phyloP scores from a whole-genome alignment of 2,329 filamentous ascomycete species.

The Talaromyces sp. region DNA sequence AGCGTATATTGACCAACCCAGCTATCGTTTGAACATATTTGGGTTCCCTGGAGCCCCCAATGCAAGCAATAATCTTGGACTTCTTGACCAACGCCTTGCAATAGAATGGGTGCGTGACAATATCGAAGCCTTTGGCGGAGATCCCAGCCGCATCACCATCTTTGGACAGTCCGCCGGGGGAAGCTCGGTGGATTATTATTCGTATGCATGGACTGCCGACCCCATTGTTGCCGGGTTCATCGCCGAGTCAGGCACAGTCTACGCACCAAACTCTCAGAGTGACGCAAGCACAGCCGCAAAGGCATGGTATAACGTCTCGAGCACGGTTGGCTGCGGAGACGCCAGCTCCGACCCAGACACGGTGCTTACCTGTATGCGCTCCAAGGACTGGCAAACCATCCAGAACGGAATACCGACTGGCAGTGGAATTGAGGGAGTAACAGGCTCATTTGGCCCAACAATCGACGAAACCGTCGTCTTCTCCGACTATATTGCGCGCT shows the following conservation, averaged over 20 bases:
- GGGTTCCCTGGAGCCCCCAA: slow-evolving; percentile 4
- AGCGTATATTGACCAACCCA: background rate
- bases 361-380: slow-evolving; percentile 5
- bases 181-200: slow-evolving; percentile 1
- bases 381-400: slow-evolving; percentile 1
- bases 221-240: slow-evolving; percentile 7
- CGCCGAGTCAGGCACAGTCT: slow-evolving; percentile 5
- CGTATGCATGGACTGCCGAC: slow-evolving; percentile 6
- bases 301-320: slow-evolving; percentile 2
- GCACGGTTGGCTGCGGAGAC: slow-evolving; percentile 3
- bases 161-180: slow-evolving; percentile 67
- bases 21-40: slow-evolving; percentile 6
- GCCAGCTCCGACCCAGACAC: background rate
- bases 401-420: background rate
- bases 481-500: slow-evolving; percentile 1
- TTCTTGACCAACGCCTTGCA: slow-evolving; percentile 67
- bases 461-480: slow-evolving; percentile 6
- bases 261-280: background rate
- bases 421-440: background rate
- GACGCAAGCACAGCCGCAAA: background rate
- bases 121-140: slow-evolving; percentile 73
- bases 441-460: slow-evolving; percentile 1
- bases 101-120: slow-evolving; percentile 75
- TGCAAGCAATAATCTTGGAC: slow-evolving; percentile 56
- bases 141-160: slow-evolving; percentile 70